These are phyloP conservation scores for Cruciata laevipes DNA, from an alignment of 257 asterid genomes.

Conservation along the genomic window DNA sequence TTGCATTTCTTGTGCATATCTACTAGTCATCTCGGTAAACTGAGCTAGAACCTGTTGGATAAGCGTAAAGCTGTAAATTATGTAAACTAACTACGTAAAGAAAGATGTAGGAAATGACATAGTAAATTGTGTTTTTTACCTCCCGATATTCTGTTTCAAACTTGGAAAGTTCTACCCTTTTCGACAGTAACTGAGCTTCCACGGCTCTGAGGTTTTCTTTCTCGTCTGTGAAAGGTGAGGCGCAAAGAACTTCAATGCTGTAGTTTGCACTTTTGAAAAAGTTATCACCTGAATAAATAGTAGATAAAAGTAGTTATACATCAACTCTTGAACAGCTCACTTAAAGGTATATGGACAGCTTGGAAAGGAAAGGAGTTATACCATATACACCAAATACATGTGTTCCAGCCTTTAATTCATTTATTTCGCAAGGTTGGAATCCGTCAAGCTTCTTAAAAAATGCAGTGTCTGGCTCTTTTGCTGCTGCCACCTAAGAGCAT, in stretches of 20 bases:
- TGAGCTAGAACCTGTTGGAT: conserved; percentile 74
- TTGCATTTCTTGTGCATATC: conserved; percentile 94
- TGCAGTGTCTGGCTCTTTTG: conserved; percentile 87
- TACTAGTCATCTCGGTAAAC: conserved; percentile 91
- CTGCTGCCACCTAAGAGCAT: conserved; percentile 41
- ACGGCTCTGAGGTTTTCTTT: conserved; percentile 71
- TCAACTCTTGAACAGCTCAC: conserved; percentile 9
- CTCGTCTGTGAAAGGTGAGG: conserved; percentile 63
- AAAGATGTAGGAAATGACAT: conserved; percentile 2
- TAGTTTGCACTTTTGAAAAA: conserved; percentile 83
- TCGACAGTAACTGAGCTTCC: conserved; percentile 82
- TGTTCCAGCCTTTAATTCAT: conserved; percentile 78
- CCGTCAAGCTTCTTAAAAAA: conserved; percentile 93
- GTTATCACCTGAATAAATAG: conserved; percentile 64
- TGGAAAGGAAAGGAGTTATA: conserved; percentile 28
- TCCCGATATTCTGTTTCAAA: conserved; percentile 93
- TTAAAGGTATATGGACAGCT: conserved; percentile 10
- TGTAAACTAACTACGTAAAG: conserved; percentile 20
- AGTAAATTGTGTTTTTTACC: too few relatives aligned
- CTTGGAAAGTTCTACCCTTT: conserved; percentile 83
- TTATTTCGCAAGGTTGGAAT: conserved; percentile 93
- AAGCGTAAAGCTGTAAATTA: not conserved
- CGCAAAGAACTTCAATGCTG: conserved; percentile 78
- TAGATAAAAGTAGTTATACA: conserved; percentile 13
- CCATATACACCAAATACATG: conserved; percentile 94